Evolutionary conservation across 164 flowering plant genomes (phyloP).

Genomic region (Magnolia kwangsiensis): DNA sequence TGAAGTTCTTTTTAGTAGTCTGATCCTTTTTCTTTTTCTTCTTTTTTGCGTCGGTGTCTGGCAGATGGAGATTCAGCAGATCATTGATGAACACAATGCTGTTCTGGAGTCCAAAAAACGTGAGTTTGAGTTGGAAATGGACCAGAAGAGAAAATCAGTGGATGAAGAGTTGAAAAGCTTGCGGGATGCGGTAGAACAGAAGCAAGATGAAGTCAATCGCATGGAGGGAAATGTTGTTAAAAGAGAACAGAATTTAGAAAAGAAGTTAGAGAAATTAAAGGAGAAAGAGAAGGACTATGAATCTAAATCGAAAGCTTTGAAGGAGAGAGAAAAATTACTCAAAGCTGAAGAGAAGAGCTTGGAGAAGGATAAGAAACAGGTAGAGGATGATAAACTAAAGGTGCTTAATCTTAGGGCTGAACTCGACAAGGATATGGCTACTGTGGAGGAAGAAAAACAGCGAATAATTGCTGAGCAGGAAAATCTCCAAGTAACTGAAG

Average conservation of each 20-base stretch:
- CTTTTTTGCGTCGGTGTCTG: background rate
- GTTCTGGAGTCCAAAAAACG: conserved; percentile 36
- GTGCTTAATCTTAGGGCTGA: conserved; percentile 42
- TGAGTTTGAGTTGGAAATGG: conserved; percentile 64
- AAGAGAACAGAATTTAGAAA: conserved; percentile 59
- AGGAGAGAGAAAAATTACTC: conserved; percentile 59
- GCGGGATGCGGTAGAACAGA: conserved; percentile 35
- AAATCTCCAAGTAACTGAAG: conserved; percentile 42
- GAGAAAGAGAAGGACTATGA: conserved; percentile 77
- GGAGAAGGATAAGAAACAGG: conserved; percentile 44
- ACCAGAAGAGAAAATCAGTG: conserved; percentile 43
- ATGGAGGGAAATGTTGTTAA: conserved; percentile 60
- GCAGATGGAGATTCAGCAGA: conserved; percentile 68
- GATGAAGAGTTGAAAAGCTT: conserved; percentile 54
- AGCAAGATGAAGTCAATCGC: conserved; percentile 50
- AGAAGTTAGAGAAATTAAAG: conserved; percentile 57
- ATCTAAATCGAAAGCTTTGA: conserved; percentile 43
- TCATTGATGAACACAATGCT: conserved; percentile 64
- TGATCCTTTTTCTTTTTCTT: background rate
- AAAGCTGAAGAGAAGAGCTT: conserved; percentile 55
- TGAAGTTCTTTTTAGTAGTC: background rate
- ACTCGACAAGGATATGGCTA: conserved; percentile 49
- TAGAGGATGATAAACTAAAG: conserved; percentile 43
- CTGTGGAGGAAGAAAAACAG: conserved; percentile 35
- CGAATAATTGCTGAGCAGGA: conserved; percentile 50